Conservation (phyloP, 2,329 filamentous ascomycete species). For the Aquanectria penicillioides region DNA sequence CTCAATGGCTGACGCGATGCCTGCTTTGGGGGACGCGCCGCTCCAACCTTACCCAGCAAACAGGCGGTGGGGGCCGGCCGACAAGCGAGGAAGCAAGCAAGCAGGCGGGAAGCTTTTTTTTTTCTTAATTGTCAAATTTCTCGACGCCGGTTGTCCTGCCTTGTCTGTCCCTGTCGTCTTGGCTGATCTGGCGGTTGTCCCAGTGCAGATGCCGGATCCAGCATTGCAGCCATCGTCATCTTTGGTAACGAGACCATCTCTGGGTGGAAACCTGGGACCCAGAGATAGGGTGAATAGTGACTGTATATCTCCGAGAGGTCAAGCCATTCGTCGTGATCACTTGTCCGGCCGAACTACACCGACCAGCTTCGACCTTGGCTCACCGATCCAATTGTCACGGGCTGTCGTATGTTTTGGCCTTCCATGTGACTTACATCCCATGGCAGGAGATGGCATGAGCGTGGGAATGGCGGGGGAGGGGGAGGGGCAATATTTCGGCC, state of each 20-base stretch:
- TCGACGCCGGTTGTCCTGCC: no score
- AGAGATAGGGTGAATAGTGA: conserved; percentile 3
- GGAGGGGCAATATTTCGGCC: conserved; percentile 19
- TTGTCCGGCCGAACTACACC: conserved; percentile 15
- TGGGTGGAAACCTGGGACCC: neutral
- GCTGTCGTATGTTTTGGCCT: conserved; percentile 33
- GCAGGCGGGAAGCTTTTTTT: no score
- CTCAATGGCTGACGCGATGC: conserved; percentile 33
- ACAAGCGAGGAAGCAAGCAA: no score
- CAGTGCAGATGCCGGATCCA: no score
- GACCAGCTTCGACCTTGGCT: conserved; percentile 4
- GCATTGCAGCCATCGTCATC: no score
- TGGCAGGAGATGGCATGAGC: conserved; percentile 26
- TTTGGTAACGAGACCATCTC: neutral
- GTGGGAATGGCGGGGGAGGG: conserved; percentile 40
- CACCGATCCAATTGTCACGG: conserved; percentile 23
- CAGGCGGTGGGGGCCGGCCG: conserved; percentile 17
- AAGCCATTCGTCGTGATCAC: neutral
- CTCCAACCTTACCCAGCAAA: conserved; percentile 3
- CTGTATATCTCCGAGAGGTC: conserved; percentile 1
- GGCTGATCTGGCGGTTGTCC: no score
- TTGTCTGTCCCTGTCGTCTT: neutral
- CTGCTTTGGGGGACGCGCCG: neutral
- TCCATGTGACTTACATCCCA: conserved; percentile 38
- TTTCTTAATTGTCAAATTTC: no score